Conservation (phyloP, 192 early-diverging fungal species). For the Haplosporangium gracile region DNA sequence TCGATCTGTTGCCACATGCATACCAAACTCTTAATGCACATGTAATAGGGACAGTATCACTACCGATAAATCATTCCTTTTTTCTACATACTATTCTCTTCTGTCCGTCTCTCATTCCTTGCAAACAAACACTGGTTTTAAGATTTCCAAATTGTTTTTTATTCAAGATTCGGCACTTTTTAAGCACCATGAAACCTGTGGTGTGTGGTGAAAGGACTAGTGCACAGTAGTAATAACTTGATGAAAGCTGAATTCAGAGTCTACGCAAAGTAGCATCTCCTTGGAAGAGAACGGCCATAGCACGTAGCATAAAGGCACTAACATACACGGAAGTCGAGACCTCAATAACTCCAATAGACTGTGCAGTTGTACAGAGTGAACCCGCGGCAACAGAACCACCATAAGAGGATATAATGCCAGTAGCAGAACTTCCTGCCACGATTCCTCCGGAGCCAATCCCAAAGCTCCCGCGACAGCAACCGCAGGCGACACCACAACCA, state of each 20-base stretch:
- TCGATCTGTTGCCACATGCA: too few species aligned
- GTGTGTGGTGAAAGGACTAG: background rate
- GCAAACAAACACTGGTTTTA: too few species aligned
- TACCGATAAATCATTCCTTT: too few species aligned
- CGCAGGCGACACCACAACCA: background rate
- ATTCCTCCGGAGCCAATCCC: background rate
- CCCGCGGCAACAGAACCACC: conserved; percentile 6
- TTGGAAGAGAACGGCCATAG: background rate
- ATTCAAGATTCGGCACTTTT: too few species aligned
- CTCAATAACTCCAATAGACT: background rate
- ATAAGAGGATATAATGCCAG: background rate
- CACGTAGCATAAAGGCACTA: background rate
- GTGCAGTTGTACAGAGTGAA: background rate
- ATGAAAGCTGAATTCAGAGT: background rate
- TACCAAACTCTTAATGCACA: too few species aligned
- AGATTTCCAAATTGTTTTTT: too few species aligned
- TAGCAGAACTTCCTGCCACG: background rate
- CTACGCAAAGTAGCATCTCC: background rate
- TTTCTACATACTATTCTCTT: too few species aligned
- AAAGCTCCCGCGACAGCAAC: background rate
- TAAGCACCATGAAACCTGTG: too few species aligned
- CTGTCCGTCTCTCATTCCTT: too few species aligned
- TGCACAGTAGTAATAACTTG: background rate
- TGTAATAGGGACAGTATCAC: too few species aligned
- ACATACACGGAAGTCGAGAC: background rate